Evolutionary conservation across 2,329 filamentous ascomycete species (phyloP), one percentile per base, ranked within the genome.

Genomic region (Fusarium ambrosium): DNA sequence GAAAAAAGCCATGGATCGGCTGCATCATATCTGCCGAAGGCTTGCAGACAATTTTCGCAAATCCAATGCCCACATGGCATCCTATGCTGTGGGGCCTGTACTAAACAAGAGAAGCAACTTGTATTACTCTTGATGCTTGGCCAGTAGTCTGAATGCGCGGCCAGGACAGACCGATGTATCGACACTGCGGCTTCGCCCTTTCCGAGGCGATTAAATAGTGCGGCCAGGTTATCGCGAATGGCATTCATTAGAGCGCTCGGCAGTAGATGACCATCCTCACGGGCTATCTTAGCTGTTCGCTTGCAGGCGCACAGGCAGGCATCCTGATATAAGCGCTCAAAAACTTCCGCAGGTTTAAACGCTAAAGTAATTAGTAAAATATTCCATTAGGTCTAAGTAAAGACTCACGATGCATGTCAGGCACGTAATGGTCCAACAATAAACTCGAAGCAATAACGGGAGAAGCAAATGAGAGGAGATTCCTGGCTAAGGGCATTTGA

Each of bases 31-130:
- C 32, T 22, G 24, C 58, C 56, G 24, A 62, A 66, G 18, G 51
- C 43, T 43, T 34, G 64, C 24, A 66, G 22, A 27, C 64, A 66
- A 39, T 53, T 18, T 37, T 66, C 58, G 34, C 64, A 66, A 34
- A 62, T 66, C 56, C 56, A 53, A 39, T 66, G 64, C 20, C 64
- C 43, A 60, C 58, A 66, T 37, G 43, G 36, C 24, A 62, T 36
- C 45, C 56, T 53, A 34, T 66, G 48, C 36, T 62, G 56, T 16
- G 58, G 55, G 32, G 39, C 18, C 36, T 51, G 41, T 41, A 13
- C 36, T n/a, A 66, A 29, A 20, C 64, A 66, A 22, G 48, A 53
- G 20, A 66, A 36, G 32, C 64, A 62, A 29, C 32, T 66, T 37
- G 29, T 56, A 18, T 37, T 62, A 34, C 32, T 66, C 37, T 60